Percentiles rank a stretch among this genome's conserved stretches.
phyloP scores from a whole-genome alignment of 2,329 filamentous ascomycete genomes.

The Aspergillus glaucus region DNA sequence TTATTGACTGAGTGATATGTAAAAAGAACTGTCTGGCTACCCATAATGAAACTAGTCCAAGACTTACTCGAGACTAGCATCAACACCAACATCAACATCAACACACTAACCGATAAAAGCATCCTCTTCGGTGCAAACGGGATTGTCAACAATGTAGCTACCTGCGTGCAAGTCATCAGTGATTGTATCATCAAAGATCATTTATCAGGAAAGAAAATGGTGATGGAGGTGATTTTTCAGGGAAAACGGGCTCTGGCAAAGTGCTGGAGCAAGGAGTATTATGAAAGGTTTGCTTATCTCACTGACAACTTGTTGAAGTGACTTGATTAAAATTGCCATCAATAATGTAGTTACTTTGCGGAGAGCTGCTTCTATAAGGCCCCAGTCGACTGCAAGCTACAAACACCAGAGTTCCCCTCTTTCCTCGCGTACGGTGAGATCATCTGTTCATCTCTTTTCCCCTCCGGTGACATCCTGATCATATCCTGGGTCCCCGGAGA shows the following conservation, averaged over 20 bases:
- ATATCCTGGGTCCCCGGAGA: neutral
- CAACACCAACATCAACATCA: neutral
- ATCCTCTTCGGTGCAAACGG: neutral
- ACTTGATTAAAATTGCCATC: too few relatives aligned
- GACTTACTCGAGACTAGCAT: too few relatives aligned
- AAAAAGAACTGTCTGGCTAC: too few relatives aligned
- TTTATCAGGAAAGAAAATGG: neutral
- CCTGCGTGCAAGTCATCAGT: neutral
- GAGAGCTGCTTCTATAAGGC: neutral
- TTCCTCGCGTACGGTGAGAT: neutral
- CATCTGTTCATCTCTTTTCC: neutral
- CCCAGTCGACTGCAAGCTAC: neutral
- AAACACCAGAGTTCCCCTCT: neutral
- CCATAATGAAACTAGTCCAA: too few relatives aligned
- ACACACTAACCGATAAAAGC: neutral
- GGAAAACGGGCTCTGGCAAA: neutral
- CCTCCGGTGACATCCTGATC: neutral
- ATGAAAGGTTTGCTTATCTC: too few relatives aligned
- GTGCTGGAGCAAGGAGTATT: neutral
- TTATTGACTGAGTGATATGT: too few relatives aligned
- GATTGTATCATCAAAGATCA: neutral
- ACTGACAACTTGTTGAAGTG: neutral
- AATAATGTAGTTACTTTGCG: neutral
- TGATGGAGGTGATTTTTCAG: neutral
- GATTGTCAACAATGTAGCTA: neutral